Evolutionary conservation across 106 monocot genomes (phyloP).

Genomic region (Chionographis japonica): DNA sequence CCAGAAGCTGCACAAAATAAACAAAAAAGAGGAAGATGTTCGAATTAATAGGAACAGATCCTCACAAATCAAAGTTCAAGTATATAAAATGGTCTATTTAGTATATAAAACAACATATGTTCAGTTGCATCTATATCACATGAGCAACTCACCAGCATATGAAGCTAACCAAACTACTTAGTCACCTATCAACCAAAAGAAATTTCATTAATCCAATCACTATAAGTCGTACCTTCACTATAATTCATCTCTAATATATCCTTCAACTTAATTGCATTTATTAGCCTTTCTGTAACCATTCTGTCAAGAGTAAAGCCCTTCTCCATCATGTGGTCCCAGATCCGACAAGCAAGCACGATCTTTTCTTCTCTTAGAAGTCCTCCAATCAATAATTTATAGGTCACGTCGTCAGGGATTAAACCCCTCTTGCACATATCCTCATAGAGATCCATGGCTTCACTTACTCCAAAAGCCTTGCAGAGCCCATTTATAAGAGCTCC

Average conservation of each 20-base stretch:
- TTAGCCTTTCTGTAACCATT: constrained; percentile 46
- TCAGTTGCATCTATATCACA: too few species aligned
- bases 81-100: background rate
- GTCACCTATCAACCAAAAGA: background rate
- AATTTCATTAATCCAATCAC: background rate
- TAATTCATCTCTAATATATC: background rate
- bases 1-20: constrained; percentile 2
- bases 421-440: constrained; percentile 69
- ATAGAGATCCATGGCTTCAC: constrained; percentile 66
- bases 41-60: background rate
- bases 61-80: background rate
- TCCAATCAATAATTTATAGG: constrained; percentile 59
- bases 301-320: constrained; percentile 66
- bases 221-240: constrained; percentile 6
- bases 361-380: constrained; percentile 63
- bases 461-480: constrained; percentile 38
- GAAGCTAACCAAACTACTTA: background rate
- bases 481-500: constrained; percentile 72
- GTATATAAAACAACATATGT: background rate
- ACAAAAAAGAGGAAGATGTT: background rate
- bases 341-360: constrained; percentile 35
- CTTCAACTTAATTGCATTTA: constrained; percentile 43
- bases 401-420: constrained; percentile 54
- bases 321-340: constrained; percentile 93
- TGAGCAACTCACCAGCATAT: too few species aligned